These are phyloP conservation scores for Dryas drummondii DNA, from an alignment of 306 rosid genomes.

Conservation along the genomic window DNA sequence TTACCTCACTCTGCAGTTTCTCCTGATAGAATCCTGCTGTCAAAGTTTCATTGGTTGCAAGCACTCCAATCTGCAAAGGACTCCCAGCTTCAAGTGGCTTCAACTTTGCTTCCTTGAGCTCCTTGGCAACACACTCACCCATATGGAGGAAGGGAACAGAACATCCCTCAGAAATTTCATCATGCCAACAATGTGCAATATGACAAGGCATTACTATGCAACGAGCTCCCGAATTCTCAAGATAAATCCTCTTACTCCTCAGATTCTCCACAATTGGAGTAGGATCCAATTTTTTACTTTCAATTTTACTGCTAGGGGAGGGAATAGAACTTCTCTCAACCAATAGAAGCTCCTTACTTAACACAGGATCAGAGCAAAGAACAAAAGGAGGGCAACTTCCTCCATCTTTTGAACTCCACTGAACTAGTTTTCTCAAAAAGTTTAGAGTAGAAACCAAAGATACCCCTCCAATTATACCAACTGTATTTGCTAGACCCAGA, in stretches of 20 bases:
- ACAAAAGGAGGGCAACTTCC: constrained; percentile 52
- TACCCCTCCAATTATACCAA: constrained; percentile 77
- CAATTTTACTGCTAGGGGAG: constrained; percentile 33
- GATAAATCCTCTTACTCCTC: constrained; percentile 51
- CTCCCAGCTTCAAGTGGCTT: constrained; percentile 86
- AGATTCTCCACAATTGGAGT: constrained; percentile 48
- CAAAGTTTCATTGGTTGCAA: constrained; percentile 59
- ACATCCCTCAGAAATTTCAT: constrained; percentile 61
- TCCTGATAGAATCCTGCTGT: constrained; percentile 74
- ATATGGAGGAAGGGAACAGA: constrained; percentile 71
- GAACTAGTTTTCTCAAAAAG: constrained; percentile 56
- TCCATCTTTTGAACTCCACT: constrained; percentile 56
- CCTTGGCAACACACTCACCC: constrained; percentile 74
- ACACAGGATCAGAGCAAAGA: constrained; percentile 61
- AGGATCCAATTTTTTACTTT: constrained; percentile 39
- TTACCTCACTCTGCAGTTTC: constrained; percentile 77
- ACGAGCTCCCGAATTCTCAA: constrained; percentile 69
- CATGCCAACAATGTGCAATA: constrained; percentile 76
- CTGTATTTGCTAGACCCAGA: constrained; percentile 33
- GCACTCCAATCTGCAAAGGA: constrained; percentile 68
- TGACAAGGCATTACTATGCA: constrained; percentile 90
- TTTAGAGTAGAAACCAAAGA: constrained; percentile 60
- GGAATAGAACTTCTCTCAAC: constrained; percentile 47
- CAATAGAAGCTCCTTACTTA: constrained; percentile 50
- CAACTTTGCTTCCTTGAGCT: constrained; percentile 83